Evolutionary conservation across 2,329 filamentous ascomycete genomes (phyloP).

Genomic region (Albophoma yamanashiensis): DNA sequence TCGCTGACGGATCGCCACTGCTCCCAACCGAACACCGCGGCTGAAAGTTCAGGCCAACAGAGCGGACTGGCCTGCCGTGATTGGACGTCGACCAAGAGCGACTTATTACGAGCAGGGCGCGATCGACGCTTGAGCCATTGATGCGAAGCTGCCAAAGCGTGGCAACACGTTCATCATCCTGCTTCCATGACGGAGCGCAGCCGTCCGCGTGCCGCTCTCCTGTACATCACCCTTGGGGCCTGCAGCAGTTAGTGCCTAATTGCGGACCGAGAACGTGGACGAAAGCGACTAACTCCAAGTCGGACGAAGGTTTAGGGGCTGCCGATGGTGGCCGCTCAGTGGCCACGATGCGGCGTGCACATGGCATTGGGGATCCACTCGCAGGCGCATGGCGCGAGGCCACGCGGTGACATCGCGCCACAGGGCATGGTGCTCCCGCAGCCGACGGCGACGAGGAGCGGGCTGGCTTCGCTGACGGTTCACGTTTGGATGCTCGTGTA

Average conservation of each 20-base stretch:
- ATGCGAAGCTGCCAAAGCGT: not conserved
- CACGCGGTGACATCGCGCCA: not conserved
- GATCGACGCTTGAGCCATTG: not conserved
- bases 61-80: not conserved
- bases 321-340: not conserved
- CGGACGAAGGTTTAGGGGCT: not conserved
- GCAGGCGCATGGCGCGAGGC: not conserved
- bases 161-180: not conserved
- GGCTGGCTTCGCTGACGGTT: not conserved
- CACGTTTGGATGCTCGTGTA: not conserved
- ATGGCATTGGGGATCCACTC: not conserved
- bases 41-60: conserved; percentile 7
- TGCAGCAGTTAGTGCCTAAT: too few relatives aligned
- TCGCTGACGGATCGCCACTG: not conserved
- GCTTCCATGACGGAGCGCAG: not conserved
- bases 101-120: not conserved
- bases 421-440: too few relatives aligned
- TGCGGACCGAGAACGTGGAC: too few relatives aligned
- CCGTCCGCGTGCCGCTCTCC: not conserved
- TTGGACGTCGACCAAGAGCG: not conserved
- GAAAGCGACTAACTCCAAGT: too few relatives aligned
- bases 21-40: conserved; percentile 1
- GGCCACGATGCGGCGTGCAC: not conserved
- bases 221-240: not conserved
- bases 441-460: too few relatives aligned